phyloP scores from a whole-genome alignment of 2,329 filamentous ascomycete genomes.

The Talaromyces funiculosus region DNA sequence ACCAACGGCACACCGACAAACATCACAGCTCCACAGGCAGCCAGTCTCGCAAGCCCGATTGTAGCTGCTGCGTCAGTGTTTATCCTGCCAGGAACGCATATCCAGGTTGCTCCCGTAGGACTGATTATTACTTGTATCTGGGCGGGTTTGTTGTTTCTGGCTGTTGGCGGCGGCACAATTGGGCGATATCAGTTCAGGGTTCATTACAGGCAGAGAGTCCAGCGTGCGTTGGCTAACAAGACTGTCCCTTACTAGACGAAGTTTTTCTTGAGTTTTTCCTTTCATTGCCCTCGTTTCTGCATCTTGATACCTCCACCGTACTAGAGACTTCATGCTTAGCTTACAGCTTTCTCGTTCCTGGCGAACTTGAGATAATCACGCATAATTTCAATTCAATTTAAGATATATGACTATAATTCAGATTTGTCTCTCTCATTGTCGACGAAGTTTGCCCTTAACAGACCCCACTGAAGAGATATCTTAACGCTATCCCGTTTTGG shows the following conservation, averaged over 20 bases:
- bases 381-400: background rate
- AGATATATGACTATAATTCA: background rate
- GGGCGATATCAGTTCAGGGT: constrained; percentile 29
- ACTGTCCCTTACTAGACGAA: background rate
- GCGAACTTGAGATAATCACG: background rate
- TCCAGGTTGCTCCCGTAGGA: constrained; percentile 28
- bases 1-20: constrained; percentile 19
- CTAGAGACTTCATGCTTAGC: background rate
- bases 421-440: background rate
- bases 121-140: constrained; percentile 30
- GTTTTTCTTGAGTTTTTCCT: background rate
- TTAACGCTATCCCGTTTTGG: constrained; percentile 4
- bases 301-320: background rate
- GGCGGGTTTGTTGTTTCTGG: constrained; percentile 26
- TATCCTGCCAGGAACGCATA: constrained; percentile 27
- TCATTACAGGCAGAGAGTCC: constrained; percentile 26
- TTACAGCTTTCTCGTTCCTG: background rate
- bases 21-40: constrained; percentile 22
- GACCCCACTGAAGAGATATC: background rate
- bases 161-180: constrained; percentile 30
- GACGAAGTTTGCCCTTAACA: background rate
- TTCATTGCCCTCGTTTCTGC: background rate
- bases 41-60: constrained; percentile 20
- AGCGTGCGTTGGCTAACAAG: background rate
- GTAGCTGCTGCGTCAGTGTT: constrained; percentile 22